A percentile compares a stretch with the other conserved stretches of the same genome.
phyloP scores from a whole-genome alignment of 163 green algal species.

The Chloromonas sp. region DNA sequence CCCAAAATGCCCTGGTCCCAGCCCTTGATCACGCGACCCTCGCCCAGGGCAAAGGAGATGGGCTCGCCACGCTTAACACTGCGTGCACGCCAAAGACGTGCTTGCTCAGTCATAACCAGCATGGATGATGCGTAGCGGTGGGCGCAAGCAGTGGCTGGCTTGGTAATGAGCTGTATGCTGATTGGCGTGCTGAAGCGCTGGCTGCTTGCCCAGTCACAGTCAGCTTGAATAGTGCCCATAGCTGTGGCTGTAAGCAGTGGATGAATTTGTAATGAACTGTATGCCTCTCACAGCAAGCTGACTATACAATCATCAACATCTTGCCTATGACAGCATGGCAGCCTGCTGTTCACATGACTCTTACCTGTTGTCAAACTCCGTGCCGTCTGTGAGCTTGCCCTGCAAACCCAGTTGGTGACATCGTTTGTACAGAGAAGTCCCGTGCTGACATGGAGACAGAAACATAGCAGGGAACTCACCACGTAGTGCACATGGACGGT shows the following conservation, averaged over 20 bases:
- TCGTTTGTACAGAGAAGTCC: neutral
- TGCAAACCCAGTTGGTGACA: slow-evolving; percentile 6
- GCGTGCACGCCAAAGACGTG: neutral
- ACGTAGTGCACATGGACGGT: slow-evolving; percentile 51
- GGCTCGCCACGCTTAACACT: slow-evolving; percentile 54
- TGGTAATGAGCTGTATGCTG: too few species aligned
- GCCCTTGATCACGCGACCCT: slow-evolving; percentile 58
- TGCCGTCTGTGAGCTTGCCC: slow-evolving; percentile 61
- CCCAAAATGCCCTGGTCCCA: slow-evolving; percentile 69
- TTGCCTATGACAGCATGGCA: neutral
- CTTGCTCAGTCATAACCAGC: neutral
- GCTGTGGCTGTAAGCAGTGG: too few species aligned
- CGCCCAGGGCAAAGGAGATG: slow-evolving; percentile 68
- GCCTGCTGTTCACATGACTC: neutral
- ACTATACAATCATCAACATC: neutral
- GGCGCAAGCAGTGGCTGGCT: too few species aligned
- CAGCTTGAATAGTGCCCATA: neutral
- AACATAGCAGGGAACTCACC: slow-evolving; percentile 13
- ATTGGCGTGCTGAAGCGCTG: too few species aligned
- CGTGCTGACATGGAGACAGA: neutral
- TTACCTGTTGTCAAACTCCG: slow-evolving; percentile 63
- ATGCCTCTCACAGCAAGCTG: too few species aligned
- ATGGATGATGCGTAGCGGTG: neutral
- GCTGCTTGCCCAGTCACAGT: neutral
- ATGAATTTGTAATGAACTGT: neutral